Evolutionary conservation across 192 early-diverging fungal genomes (phyloP).

Genomic region (Lobosporangium transversale): DNA sequence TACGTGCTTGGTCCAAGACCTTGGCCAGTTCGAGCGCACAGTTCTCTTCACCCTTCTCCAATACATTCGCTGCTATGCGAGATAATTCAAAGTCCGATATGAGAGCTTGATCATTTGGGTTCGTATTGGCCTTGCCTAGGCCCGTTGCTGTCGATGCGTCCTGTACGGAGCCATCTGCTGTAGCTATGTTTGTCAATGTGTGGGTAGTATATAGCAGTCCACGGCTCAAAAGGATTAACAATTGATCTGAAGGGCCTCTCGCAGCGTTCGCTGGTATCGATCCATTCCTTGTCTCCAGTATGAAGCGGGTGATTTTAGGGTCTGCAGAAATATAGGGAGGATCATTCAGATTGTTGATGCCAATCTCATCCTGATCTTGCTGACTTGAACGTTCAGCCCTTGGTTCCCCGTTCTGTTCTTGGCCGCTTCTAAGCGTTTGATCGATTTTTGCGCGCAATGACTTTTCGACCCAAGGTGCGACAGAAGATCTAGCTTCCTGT

Average conservation of each 20-base stretch:
- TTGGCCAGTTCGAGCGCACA: slow-evolving; percentile 29
- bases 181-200: background rate
- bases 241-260: slow-evolving; percentile 14
- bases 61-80: slow-evolving; percentile 17
- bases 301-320: slow-evolving; percentile 31
- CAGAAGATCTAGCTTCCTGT: slow-evolving; percentile 20
- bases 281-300: slow-evolving; percentile 33
- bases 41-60: slow-evolving; percentile 44
- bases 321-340: slow-evolving; percentile 35
- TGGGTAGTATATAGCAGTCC: slow-evolving; percentile 17
- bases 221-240: slow-evolving; percentile 33
- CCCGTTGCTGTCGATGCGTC: background rate
- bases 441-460: slow-evolving; percentile 25
- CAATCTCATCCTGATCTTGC: slow-evolving; percentile 22
- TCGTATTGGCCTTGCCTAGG: slow-evolving; percentile 1
- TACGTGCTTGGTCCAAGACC: slow-evolving; percentile 22
- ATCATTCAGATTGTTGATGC: slow-evolving; percentile 31
- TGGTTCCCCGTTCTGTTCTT: background rate
- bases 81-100: slow-evolving; percentile 49
- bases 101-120: slow-evolving; percentile 33
- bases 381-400: background rate
- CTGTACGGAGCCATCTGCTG: background rate
- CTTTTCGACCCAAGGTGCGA: slow-evolving; percentile 36
- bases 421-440: slow-evolving; percentile 14
- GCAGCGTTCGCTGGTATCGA: background rate